Conservation (phyloP, 73 alveolate species). For the Uronychia setigera region DNA sequence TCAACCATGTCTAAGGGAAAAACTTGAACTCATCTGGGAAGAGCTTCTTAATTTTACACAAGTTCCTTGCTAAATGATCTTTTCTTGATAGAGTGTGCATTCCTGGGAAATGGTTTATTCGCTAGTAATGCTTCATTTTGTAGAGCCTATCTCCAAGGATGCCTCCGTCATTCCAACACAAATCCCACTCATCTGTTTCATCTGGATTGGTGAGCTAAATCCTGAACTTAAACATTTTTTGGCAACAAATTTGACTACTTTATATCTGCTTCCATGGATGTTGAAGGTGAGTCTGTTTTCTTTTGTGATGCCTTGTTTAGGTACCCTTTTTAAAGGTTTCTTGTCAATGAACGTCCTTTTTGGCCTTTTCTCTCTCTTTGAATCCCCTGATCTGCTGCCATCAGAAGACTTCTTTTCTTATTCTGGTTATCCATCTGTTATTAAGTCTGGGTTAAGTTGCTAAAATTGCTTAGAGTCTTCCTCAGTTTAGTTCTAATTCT, state of each 20-base stretch:
- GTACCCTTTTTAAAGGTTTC: not conserved
- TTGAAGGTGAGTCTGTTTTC: slow-evolving; percentile 5
- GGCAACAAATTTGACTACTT: not conserved
- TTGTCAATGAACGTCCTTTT: not conserved
- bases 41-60: not conserved
- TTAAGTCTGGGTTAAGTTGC: not conserved
- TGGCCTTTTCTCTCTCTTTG: not conserved
- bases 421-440: not conserved
- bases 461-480: not conserved
- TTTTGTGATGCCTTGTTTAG: not conserved
- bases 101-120: slow-evolving; percentile 84
- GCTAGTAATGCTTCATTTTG: slow-evolving; percentile 65
- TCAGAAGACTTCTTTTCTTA: not conserved
- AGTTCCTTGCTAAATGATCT: slow-evolving; percentile 51
- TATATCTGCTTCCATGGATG: not conserved
- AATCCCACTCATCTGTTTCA: slow-evolving; percentile 14
- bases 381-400: too few species aligned
- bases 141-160: slow-evolving; percentile 1
- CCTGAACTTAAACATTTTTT: not conserved
- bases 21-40: slow-evolving; percentile 23
- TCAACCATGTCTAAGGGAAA: slow-evolving; percentile 40
- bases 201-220: not conserved
- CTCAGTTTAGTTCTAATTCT: too few species aligned
- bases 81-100: slow-evolving; percentile 79
- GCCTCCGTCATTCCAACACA: slow-evolving; percentile 15